Conservation (phyloP, 768 basidiomycete genomes). For the Pleurotus ostreatus region DNA sequence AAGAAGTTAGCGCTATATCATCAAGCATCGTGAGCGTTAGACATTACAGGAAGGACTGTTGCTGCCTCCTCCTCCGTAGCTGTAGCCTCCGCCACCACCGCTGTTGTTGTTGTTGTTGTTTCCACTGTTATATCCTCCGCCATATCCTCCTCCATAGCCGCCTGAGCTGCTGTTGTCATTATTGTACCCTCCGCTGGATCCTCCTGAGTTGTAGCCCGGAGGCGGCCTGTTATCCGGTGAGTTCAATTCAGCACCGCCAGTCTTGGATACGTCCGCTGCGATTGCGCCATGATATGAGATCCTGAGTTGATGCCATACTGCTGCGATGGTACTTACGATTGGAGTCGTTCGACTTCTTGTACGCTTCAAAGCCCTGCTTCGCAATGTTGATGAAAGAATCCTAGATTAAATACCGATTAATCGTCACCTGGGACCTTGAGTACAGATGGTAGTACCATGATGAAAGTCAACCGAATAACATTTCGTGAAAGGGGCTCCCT, state of each 20-base stretch:
- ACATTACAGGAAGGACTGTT: neutral
- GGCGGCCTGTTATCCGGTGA: constrained; percentile 43
- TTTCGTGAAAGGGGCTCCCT: too few species aligned
- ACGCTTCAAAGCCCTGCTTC: constrained; percentile 58
- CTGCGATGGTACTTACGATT: neutral
- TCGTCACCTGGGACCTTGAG: too few species aligned
- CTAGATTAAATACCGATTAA: constrained; percentile 24
- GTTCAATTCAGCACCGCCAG: constrained; percentile 65
- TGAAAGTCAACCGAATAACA: too few species aligned
- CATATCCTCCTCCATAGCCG: neutral
- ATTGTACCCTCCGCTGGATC: neutral
- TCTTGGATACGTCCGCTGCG: constrained; percentile 43
- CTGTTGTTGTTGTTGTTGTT: neutral
- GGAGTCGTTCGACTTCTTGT: constrained; percentile 19
- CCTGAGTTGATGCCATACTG: neutral
- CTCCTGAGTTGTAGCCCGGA: constrained; percentile 11
- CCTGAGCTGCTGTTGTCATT: too few species aligned
- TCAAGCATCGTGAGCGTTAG: too few species aligned
- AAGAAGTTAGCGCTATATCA: neutral
- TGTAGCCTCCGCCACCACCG: neutral
- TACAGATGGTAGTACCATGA: too few species aligned
- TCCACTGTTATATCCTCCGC: neutral
- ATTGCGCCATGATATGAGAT: neutral
- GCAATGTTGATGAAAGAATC: constrained; percentile 69
- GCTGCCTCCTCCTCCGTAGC: constrained; percentile 21